Conservation (phyloP, 768 basidiomycete genomes). For the Cystobasidiopsis lactophilus region DNA sequence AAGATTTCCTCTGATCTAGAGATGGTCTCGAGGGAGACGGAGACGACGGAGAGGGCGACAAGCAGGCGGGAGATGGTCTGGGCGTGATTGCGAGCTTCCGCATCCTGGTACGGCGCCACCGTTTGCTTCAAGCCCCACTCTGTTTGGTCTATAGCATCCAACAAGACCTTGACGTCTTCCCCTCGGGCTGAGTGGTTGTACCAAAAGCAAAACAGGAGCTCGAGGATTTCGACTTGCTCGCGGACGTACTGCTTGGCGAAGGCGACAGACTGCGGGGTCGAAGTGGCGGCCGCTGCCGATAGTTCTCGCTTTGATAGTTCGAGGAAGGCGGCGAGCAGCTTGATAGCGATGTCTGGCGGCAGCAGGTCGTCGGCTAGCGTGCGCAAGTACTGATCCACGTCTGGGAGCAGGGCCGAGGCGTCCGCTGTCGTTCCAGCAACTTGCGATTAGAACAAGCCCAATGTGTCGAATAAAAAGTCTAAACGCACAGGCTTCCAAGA, state of each 20-base stretch:
- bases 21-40: constrained; percentile 50
- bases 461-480: not conserved
- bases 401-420: not conserved
- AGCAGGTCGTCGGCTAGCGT: not conserved
- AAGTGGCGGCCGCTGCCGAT: constrained; percentile 33
- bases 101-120: constrained; percentile 44
- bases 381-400: not conserved
- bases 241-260: constrained; percentile 22
- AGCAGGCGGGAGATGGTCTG: constrained; percentile 38
- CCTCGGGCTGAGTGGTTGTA: constrained; percentile 44
- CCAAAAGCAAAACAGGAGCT: constrained; percentile 82
- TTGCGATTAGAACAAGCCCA: not conserved
- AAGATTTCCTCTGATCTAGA: constrained; percentile 6
- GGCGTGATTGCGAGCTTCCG: constrained; percentile 37
- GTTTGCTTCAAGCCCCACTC: constrained; percentile 43
- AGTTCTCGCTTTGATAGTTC: constrained; percentile 23
- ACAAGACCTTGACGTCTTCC: constrained; percentile 38
- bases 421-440: not conserved
- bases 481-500: constrained; percentile 34
- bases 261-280: constrained; percentile 26
- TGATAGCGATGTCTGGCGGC: constrained; percentile 20
- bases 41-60: constrained; percentile 32
- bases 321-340: constrained; percentile 41
- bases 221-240: constrained; percentile 61
- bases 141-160: constrained; percentile 42